phyloP scores from a whole-genome alignment of 2,329 filamentous ascomycete species.

The Pezicula rhizophila region DNA sequence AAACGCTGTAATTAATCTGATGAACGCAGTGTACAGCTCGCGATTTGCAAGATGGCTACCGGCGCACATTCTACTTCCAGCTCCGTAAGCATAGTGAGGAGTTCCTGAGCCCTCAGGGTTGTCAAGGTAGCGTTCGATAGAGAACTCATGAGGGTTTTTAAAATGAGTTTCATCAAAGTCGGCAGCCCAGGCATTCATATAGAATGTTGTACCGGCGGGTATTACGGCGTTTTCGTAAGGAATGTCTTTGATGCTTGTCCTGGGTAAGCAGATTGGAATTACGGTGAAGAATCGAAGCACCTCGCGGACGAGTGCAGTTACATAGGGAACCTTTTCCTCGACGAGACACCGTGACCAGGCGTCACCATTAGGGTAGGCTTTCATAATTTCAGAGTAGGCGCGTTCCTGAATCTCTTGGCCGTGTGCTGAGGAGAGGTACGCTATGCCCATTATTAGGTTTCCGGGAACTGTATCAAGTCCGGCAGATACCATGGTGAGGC shows the following conservation, averaged over 20 bases:
- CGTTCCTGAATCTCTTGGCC: constrained; percentile 66
- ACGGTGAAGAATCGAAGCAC: constrained; percentile 74
- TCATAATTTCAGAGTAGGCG: constrained; percentile 64
- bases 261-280: constrained; percentile 71
- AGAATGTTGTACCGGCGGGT: constrained; percentile 71
- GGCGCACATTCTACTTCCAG: constrained; percentile 57
- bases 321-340: constrained; percentile 71
- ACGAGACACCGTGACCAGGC: constrained; percentile 69
- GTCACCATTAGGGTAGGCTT: constrained; percentile 65
- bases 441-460: constrained; percentile 74
- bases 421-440: constrained; percentile 61
- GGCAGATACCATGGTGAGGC: constrained; percentile 75
- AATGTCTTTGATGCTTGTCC: constrained; percentile 67
- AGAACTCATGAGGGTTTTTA: constrained; percentile 54
- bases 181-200: constrained; percentile 75
- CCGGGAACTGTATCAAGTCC: constrained; percentile 77
- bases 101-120: constrained; percentile 43
- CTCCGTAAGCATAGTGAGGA: constrained; percentile 57
- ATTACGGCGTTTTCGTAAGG: constrained; percentile 61
- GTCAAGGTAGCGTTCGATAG: constrained; percentile 66
- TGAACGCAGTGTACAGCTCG: constrained; percentile 54
- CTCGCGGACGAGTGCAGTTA: constrained; percentile 75
- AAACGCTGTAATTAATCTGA: constrained; percentile 54
- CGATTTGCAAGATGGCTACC: constrained; percentile 59
- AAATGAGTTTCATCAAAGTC: constrained; percentile 68